phyloP scores from a whole-genome alignment of 2,329 filamentous ascomycete species.

The Endothia cerciana region DNA sequence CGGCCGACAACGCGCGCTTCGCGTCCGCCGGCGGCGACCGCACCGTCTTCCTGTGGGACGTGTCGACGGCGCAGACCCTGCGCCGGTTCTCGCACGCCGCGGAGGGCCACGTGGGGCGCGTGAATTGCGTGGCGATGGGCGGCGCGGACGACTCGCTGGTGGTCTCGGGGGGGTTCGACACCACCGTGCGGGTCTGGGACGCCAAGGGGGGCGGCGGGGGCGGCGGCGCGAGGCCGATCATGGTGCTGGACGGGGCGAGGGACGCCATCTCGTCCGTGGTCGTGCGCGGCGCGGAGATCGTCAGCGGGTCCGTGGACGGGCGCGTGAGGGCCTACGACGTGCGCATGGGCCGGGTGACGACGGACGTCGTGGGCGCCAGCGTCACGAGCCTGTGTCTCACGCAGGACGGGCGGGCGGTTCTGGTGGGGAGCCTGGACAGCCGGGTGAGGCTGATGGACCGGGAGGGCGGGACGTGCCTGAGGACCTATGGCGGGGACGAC shows the following conservation, averaged over 20 bases:
- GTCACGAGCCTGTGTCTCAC: slow-evolving; percentile 79
- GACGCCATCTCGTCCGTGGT: slow-evolving; percentile 65
- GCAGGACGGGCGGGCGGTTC: slow-evolving; percentile 71
- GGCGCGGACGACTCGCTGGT: slow-evolving; percentile 76
- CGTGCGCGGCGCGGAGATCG: slow-evolving; percentile 59
- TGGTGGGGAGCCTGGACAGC: slow-evolving; percentile 78
- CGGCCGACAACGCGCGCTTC: slow-evolving; percentile 80
- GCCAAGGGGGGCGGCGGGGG: slow-evolving; percentile 47
- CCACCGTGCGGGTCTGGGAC: slow-evolving; percentile 79
- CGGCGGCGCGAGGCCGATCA: slow-evolving; percentile 63
- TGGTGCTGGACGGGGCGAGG: slow-evolving; percentile 72
- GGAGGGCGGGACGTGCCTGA: slow-evolving; percentile 71
- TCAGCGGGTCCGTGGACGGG: slow-evolving; percentile 83
- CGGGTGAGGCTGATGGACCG: slow-evolving; percentile 82
- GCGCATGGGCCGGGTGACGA: slow-evolving; percentile 70
- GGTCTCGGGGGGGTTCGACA: slow-evolving; percentile 74
- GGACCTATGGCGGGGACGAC: slow-evolving; percentile 66
- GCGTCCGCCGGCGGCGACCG: slow-evolving; percentile 89
- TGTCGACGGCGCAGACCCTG: slow-evolving; percentile 75
- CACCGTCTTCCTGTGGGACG: slow-evolving; percentile 92
- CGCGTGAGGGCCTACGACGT: slow-evolving; percentile 82
- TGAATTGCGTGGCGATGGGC: slow-evolving; percentile 80
- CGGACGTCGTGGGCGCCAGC: slow-evolving; percentile 69
- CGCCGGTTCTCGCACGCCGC: slow-evolving; percentile 67
- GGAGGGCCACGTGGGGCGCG: slow-evolving; percentile 68